Conservation (phyloP, 2,329 filamentous ascomycete species). For the Curvularia sp. region DNA sequence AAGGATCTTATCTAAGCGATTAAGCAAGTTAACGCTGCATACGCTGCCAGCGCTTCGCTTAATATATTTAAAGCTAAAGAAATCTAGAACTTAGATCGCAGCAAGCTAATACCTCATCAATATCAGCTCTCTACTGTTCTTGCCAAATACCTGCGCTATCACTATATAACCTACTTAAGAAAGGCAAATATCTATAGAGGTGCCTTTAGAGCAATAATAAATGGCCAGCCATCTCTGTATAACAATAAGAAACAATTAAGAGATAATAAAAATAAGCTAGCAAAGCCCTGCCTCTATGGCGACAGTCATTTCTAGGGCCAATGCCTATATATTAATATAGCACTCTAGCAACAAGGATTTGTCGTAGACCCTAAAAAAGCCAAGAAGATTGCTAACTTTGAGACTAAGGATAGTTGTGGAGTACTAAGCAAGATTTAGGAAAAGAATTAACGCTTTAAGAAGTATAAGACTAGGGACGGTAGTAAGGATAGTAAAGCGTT, state of each 20-base stretch:
- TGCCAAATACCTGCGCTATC: slow-evolving; percentile 13
- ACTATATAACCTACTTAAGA: slow-evolving; percentile 12
- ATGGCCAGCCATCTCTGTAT: slow-evolving; percentile 18
- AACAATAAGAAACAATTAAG: slow-evolving; percentile 14
- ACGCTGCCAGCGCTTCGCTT: slow-evolving; percentile 10
- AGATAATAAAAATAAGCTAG: slow-evolving; percentile 1
- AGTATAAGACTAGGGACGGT: background rate
- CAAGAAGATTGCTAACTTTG: slow-evolving; percentile 15
- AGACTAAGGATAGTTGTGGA: background rate
- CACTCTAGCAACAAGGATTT: slow-evolving; percentile 13
- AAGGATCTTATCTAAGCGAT: slow-evolving; percentile 24
- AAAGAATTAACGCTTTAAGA: slow-evolving; percentile 12
- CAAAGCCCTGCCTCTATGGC: no score
- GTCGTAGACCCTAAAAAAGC: slow-evolving; percentile 23
- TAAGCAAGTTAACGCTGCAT: slow-evolving; percentile 20
- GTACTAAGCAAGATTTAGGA: slow-evolving; percentile 3
- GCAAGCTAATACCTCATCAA: slow-evolving; percentile 4
- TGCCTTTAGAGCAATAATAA: slow-evolving; percentile 13
- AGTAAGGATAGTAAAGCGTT: background rate
- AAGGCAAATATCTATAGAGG: slow-evolving; percentile 9
- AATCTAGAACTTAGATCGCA: slow-evolving; percentile 9
- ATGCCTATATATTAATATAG: slow-evolving; percentile 19
- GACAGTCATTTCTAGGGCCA: slow-evolving; percentile 22
- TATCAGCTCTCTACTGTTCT: slow-evolving; percentile 13
- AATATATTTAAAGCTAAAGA: slow-evolving; percentile 19